These are phyloP conservation scores for Musa troglodytarum DNA, from an alignment of 176 grass and related monocot genomes.

Conservation along the genomic window DNA sequence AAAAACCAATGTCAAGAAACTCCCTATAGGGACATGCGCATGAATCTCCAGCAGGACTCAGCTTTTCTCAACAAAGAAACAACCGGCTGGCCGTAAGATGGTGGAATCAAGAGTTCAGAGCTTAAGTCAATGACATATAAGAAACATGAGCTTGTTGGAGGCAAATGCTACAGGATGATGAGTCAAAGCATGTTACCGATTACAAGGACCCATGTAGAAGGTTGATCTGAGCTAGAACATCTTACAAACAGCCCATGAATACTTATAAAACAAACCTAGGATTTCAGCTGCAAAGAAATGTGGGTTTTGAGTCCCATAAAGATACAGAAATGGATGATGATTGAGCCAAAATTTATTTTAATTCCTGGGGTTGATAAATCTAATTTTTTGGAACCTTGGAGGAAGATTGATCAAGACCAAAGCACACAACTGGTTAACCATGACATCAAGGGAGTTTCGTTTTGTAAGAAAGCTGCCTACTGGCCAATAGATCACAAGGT, in stretches of 20 bases:
- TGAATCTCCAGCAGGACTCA: too few relatives aligned
- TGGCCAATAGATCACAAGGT: background rate
- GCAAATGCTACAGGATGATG: background rate
- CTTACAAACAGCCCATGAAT: background rate
- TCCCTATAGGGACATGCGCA: too few relatives aligned
- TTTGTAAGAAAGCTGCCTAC: background rate
- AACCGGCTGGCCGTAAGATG: background rate
- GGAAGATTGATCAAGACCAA: background rate
- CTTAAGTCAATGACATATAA: background rate
- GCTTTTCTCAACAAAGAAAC: background rate
- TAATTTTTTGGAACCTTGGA: background rate
- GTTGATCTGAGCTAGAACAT: background rate
- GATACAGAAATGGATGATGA: too few relatives aligned
- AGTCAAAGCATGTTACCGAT: background rate
- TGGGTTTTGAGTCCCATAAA: background rate
- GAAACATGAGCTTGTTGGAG: too few relatives aligned
- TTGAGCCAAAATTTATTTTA: too few relatives aligned
- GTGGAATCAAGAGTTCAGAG: background rate
- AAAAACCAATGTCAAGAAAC: too few relatives aligned
- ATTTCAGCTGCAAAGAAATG: too few relatives aligned
- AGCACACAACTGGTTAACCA: background rate
- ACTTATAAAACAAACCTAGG: too few relatives aligned
- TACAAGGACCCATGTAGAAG: background rate
- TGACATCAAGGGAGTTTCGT: background rate
- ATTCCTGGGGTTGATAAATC: background rate